Percentiles rank a stretch among this genome's conserved stretches.
Evolutionary conservation across 305 asterid species (phyloP).

Genomic region (Rubia peregrina): DNA sequence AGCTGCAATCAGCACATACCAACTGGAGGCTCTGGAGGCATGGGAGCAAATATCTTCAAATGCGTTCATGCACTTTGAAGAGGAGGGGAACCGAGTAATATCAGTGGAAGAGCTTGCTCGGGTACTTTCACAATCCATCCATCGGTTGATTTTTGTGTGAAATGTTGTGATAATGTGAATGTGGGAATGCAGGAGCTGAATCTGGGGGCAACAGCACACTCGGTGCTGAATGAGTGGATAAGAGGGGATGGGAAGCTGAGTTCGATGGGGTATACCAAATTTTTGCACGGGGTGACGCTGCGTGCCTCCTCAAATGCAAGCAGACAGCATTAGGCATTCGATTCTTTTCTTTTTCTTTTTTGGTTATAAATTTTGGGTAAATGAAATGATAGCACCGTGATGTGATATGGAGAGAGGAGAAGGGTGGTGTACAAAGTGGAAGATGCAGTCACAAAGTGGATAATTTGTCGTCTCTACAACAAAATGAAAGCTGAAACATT

Average conservation of each 20-base stretch:
- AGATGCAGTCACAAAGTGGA: too few species aligned
- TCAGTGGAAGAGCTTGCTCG: conserved; percentile 81
- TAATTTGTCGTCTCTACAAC: too few species aligned
- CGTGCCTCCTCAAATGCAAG: conserved; percentile 52
- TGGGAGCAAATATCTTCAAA: conserved; percentile 82
- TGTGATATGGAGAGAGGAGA: neutral
- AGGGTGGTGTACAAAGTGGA: too few species aligned
- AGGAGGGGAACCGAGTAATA: conserved; percentile 75
- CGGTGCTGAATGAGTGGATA: conserved; percentile 75
- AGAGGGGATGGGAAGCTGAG: conserved; percentile 65
- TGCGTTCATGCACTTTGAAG: conserved; percentile 68
- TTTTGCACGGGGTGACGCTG: conserved; percentile 86
- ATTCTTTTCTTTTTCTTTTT: neutral
- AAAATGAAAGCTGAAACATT: too few species aligned
- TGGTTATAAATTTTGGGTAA: neutral
- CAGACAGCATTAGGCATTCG: conserved; percentile 44
- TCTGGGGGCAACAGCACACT: conserved; percentile 63
- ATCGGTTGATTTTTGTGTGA: neutral
- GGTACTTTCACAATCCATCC: conserved; percentile 33
- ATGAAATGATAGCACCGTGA: neutral
- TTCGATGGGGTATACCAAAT: conserved; percentile 73
- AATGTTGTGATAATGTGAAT: neutral
- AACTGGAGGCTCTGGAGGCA: conserved; percentile 69
- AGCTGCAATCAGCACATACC: conserved; percentile 84
- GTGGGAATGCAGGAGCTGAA: conserved; percentile 59